phyloP scores from a whole-genome alignment of 208 protist genomes.

The Dictyostelium gargantuum region DNA sequence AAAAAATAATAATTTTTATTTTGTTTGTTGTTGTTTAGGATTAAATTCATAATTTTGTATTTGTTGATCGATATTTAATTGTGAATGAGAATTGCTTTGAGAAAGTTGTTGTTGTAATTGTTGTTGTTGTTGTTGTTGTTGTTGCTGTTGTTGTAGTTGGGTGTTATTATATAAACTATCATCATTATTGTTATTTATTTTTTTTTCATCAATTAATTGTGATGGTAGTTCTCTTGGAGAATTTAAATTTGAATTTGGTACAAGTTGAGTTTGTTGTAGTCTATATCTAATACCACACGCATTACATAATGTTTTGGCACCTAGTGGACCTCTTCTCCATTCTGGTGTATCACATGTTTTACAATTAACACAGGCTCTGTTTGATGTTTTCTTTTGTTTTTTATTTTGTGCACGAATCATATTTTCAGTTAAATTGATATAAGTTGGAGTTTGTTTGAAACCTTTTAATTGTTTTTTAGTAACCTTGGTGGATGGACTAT shows the following conservation, averaged over 20 bases:
- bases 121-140: neutral
- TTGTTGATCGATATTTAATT: neutral
- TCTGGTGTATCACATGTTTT: constrained; percentile 60
- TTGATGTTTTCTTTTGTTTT: constrained; percentile 3
- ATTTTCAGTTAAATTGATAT: constrained; percentile 56
- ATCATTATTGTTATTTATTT: neutral
- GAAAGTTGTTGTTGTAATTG: neutral
- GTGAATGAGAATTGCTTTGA: neutral
- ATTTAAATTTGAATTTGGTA: neutral
- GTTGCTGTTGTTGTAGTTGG: too few relatives aligned
- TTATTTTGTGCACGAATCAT: constrained; percentile 50
- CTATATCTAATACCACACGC: constrained; percentile 65
- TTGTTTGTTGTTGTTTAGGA: neutral
- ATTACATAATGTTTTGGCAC: constrained; percentile 67
- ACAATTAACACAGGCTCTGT: constrained; percentile 46
- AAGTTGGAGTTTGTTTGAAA: neutral
- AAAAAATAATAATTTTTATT: neutral
- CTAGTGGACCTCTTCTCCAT: constrained; percentile 63
- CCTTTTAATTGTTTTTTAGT: neutral
- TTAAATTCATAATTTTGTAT: neutral
- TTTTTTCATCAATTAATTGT: neutral
- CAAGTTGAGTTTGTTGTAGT: neutral
- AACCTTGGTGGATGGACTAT: neutral
- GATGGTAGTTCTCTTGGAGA: neutral
- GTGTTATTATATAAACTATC: too few relatives aligned